A percentile compares a stretch with the other conserved stretches of the same genome.
phyloP scores from a whole-genome alignment of 75 land plant species.

The Gnetum montanum region DNA sequence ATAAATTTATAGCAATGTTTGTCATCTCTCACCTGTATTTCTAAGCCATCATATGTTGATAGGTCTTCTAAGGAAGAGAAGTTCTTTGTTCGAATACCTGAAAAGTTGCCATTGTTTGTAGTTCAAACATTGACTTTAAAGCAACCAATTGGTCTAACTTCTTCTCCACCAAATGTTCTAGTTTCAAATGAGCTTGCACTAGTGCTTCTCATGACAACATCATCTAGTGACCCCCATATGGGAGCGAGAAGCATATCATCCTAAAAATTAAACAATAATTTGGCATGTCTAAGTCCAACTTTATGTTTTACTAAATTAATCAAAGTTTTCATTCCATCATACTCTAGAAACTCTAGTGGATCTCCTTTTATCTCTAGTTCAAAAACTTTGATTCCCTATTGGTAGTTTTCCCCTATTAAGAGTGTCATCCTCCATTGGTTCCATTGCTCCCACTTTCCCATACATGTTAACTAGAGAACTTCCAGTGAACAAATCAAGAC shows the following conservation, averaged over 20 bases:
- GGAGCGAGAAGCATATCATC: conserved; percentile 37
- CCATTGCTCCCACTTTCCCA: too few species aligned
- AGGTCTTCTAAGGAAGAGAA: conserved; percentile 74
- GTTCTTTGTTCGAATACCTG: conserved; percentile 88
- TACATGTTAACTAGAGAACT: too few species aligned
- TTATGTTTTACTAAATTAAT: conserved; percentile 56
- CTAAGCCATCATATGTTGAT: conserved; percentile 91
- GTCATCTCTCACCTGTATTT: conserved; percentile 78
- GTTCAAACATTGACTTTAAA: conserved; percentile 95
- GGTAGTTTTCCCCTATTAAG: conserved; percentile 86
- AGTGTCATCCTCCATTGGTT: conserved; percentile 98
- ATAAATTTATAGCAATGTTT: conserved; percentile 89
- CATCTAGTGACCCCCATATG: conserved; percentile 95
- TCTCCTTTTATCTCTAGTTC: conserved; percentile 99
- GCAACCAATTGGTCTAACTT: conserved; percentile 65
- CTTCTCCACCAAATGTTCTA: conserved; percentile 55
- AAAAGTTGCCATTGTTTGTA: conserved; percentile 93
- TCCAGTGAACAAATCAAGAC: too few species aligned
- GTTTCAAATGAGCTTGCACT: conserved; percentile 84
- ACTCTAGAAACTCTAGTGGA: conserved; percentile 91
- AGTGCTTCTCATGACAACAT: conserved; percentile 99
- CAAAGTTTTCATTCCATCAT: conserved; percentile 72
- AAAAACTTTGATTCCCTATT: conserved; percentile 97
- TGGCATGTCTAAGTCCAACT: conserved; percentile 60
- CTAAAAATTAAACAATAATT: conserved; percentile 53